Conservation (phyloP, 176 grass and related monocot species). For the Triticum aestivum region IWGSC_CS_RefSeq_v2.1 NC_057801.1:547575224-547575723, state of each 20-base stretch:
- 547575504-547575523: constrained; percentile 29
- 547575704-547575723: not conserved
- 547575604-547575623: not conserved
- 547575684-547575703: not conserved
- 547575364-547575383: not conserved
- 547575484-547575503: not conserved
- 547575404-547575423: not conserved
- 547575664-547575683: not conserved
- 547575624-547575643: not conserved
- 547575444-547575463: not conserved
- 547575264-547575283: not conserved
- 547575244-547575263: not conserved
- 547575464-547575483: not conserved
- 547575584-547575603: constrained; percentile 61
- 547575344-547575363: not conserved
- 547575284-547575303: constrained; percentile 1
- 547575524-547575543: constrained; percentile 89
- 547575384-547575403: not conserved
- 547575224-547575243: not conserved
- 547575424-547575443: not conserved
- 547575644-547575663: not conserved
- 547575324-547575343: not conserved
- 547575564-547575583: constrained; percentile 69
- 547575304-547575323: not conserved
- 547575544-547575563: constrained; percentile 61